Conservation (phyloP, 140 eudicot genomes). For the Ambrosia hybrid region DNA sequence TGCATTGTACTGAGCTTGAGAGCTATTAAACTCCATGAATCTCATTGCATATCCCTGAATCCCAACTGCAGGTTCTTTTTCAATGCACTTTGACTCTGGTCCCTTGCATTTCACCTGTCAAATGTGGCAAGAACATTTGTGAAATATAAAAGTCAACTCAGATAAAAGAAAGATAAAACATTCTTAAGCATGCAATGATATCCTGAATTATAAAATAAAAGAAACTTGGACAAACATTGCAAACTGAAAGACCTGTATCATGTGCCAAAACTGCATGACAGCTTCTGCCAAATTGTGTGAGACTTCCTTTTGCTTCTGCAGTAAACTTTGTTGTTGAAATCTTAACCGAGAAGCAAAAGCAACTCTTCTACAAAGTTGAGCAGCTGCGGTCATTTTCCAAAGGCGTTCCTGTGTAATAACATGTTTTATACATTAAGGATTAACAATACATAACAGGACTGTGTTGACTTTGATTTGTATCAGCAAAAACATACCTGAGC, state of each 20-base stretch:
- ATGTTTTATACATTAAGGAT: not conserved
- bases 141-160: not conserved
- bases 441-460: not conserved
- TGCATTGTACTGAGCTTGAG: constrained; percentile 28
- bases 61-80: constrained; percentile 39
- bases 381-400: constrained; percentile 86
- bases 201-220: too few species aligned
- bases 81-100: constrained; percentile 32
- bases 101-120: constrained; percentile 56
- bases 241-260: constrained; percentile 47
- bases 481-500: constrained; percentile 70
- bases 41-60: constrained; percentile 65
- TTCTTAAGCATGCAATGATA: too few species aligned
- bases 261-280: constrained; percentile 85
- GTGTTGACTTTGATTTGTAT: not conserved
- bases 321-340: constrained; percentile 39
- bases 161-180: not conserved
- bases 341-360: constrained; percentile 57
- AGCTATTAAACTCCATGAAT: constrained; percentile 57
- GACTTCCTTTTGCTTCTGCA: constrained; percentile 49
- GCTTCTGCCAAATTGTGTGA: constrained; percentile 66
- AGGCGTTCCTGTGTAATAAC: constrained; percentile 66
- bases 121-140: not conserved
- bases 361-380: constrained; percentile 56
- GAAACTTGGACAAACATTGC: not conserved